These are phyloP conservation scores for Austroboletus festivus DNA, from an alignment of 768 basidiomycete genomes.

Conservation along the genomic window DNA sequence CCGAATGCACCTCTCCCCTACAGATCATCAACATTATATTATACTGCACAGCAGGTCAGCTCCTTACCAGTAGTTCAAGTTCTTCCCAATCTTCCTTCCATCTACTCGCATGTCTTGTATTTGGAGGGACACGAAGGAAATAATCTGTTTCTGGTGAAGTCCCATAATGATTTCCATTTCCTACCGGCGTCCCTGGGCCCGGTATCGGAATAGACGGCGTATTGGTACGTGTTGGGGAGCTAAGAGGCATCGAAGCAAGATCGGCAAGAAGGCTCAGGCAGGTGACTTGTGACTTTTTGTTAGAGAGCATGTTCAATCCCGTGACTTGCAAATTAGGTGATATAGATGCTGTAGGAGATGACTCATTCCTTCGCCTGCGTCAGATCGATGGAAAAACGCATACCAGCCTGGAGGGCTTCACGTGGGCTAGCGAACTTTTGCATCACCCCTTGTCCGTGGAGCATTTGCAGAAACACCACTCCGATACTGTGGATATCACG, in stretches of 20 bases:
- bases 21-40: background rate
- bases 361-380: background rate
- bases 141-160: conserved; percentile 70
- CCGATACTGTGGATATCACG: conserved; percentile 84
- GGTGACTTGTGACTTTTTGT: conserved; percentile 54
- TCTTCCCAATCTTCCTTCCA: conserved; percentile 97
- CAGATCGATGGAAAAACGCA: conserved; percentile 2
- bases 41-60: background rate
- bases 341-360: conserved; percentile 43
- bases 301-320: conserved; percentile 57
- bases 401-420: conserved; percentile 56
- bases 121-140: conserved; percentile 35
- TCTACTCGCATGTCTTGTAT: conserved; percentile 59
- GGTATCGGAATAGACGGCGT: conserved; percentile 20
- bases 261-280: conserved; percentile 59
- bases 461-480: conserved; percentile 79
- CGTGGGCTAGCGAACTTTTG: conserved; percentile 51
- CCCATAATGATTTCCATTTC: conserved; percentile 30
- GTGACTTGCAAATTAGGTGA: conserved; percentile 51
- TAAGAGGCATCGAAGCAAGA: conserved; percentile 43
- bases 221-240: conserved; percentile 14
- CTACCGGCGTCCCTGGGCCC: conserved; percentile 48
- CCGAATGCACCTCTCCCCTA: conserved; percentile 90
- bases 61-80: conserved; percentile 69
- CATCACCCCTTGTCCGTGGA: conserved; percentile 71